Evolutionary conservation across 768 basidiomycete genomes (phyloP).

Genomic region (Amanita rimosa): DNA sequence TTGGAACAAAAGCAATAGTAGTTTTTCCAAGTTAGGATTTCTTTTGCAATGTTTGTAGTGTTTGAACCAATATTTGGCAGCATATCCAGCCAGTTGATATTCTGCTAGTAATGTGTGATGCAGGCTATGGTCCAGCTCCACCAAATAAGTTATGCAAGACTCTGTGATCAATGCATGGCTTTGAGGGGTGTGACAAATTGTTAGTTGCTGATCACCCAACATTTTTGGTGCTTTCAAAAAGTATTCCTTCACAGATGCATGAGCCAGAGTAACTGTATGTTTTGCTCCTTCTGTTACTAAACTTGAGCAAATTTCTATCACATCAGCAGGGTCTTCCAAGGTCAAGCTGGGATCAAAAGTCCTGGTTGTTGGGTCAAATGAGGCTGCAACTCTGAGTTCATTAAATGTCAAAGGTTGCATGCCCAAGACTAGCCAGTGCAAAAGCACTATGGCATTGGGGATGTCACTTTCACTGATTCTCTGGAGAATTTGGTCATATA

Average conservation of each 20-base stretch:
- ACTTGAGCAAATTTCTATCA: not conserved
- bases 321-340: not conserved
- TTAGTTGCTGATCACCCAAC: not conserved
- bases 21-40: no score
- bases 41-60: no score
- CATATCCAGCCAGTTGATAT: no score
- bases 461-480: not conserved
- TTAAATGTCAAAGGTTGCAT: not conserved
- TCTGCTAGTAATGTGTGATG: no score
- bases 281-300: not conserved
- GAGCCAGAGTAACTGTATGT: not conserved
- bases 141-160: no score
- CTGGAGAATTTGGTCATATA: conserved; percentile 2
- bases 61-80: no score
- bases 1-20: no score
- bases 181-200: no score
- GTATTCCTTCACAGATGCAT: conserved; percentile 3
- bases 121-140: no score
- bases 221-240: not conserved
- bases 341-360: not conserved
- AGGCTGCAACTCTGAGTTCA: not conserved
- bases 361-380: not conserved
- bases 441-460: not conserved
- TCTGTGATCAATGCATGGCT: no score
- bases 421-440: not conserved